Evolutionary conservation across 176 grass and related monocot species (phyloP).

Genomic region (Carex kokanica): DNA sequence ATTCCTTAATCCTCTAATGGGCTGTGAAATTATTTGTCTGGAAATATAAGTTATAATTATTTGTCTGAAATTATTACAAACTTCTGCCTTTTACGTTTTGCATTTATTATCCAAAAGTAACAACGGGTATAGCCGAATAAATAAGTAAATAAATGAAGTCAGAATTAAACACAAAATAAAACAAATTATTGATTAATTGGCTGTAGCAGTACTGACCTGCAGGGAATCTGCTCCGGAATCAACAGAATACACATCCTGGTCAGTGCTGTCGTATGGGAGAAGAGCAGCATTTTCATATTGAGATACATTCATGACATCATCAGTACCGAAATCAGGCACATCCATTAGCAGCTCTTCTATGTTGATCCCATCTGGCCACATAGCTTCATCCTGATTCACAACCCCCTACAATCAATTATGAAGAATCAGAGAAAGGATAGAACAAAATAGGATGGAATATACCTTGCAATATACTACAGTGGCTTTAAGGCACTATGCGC

Average conservation of each 20-base stretch:
- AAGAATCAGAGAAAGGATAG: neutral
- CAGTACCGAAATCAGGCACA: conserved; percentile 8
- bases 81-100: neutral
- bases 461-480: no score
- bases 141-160: neutral
- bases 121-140: neutral
- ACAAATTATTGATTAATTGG: neutral
- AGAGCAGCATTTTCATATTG: conserved; percentile 45
- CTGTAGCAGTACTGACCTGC: conserved; percentile 19
- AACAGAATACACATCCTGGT: conserved; percentile 58
- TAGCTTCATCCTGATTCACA: conserved; percentile 12
- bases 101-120: neutral
- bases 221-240: conserved; percentile 53
- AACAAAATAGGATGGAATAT: neutral
- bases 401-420: neutral
- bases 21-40: neutral
- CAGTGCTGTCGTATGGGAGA: conserved; percentile 49
- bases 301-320: conserved; percentile 24
- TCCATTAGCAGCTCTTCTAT: conserved; percentile 27
- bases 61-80: neutral
- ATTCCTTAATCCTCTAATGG: neutral
- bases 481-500: no score
- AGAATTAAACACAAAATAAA: neutral
- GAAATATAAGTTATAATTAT: neutral
- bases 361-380: neutral